Conservation (phyloP, 169 alveolate species). For the Eimeria necatrix region DNA sequence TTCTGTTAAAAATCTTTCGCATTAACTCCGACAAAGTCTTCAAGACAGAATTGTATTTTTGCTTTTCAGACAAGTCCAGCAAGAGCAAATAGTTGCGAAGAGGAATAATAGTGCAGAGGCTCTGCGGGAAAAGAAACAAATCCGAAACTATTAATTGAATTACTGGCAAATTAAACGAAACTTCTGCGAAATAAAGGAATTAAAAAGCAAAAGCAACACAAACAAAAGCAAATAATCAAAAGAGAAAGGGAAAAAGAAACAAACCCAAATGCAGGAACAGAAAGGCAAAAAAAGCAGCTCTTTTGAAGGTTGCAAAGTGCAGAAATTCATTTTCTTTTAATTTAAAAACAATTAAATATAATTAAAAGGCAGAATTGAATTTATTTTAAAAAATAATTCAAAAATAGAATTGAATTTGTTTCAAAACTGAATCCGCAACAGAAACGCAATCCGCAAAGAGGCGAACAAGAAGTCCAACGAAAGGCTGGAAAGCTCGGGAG, state of each 20-base stretch:
- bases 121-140: slow-evolving; percentile 26
- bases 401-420: no score
- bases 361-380: no score
- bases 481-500: background rate
- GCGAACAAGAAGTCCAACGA: background rate
- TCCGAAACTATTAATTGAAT: no score
- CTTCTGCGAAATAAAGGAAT: background rate
- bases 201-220: background rate
- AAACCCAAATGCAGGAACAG: background rate
- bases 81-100: slow-evolving; percentile 82
- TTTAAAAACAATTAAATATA: no score
- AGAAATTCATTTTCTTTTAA: no score
- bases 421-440: no score
- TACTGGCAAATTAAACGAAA: background rate
- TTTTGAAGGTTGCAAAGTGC: no score
- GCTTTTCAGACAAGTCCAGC: slow-evolving; percentile 70
- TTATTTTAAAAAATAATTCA: no score
- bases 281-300: no score
- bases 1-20: slow-evolving; percentile 97
- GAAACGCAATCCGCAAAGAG: no score
- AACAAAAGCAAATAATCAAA: no score
- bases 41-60: slow-evolving; percentile 92
- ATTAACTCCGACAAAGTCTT: slow-evolving; percentile 95
- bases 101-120: slow-evolving; percentile 81
- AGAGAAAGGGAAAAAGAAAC: background rate